A percentile compares a stretch with the other conserved stretches of the same genome.
Conservation (phyloP, 768 basidiomycete genomes). For the Collybia sp. region DNA sequence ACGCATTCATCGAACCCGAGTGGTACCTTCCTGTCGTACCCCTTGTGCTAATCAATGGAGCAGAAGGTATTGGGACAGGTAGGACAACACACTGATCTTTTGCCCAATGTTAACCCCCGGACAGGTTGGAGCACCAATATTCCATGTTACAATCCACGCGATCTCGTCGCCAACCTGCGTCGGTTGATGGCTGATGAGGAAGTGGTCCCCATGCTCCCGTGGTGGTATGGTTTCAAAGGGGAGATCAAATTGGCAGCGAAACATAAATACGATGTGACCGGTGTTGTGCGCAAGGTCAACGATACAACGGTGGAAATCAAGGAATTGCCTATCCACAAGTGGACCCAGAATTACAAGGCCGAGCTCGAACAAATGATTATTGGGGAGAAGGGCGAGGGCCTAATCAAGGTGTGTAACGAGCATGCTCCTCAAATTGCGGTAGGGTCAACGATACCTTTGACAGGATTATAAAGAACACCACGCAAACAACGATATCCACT, state of each 20-base stretch:
- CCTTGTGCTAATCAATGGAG: constrained; percentile 86
- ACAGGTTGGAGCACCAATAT: constrained; percentile 92
- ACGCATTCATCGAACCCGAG: constrained; percentile 83
- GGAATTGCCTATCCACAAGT: constrained; percentile 91
- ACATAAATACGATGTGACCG: constrained; percentile 82
- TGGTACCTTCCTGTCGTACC: constrained; percentile 92
- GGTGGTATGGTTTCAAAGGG: constrained; percentile 97
- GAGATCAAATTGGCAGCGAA: constrained; percentile 76
- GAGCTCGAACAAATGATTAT: constrained; percentile 82
- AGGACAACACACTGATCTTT: constrained; percentile 11
- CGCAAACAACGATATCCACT: constrained; percentile 88
- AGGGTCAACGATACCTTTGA: neutral
- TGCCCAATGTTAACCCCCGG: constrained; percentile 1
- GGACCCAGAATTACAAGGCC: constrained; percentile 93
- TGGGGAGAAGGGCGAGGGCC: constrained; percentile 70
- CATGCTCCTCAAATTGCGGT: neutral
- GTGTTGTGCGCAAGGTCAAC: constrained; percentile 69
- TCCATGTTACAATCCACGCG: constrained; percentile 88
- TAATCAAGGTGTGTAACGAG: constrained; percentile 60
- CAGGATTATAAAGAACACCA: constrained; percentile 98
- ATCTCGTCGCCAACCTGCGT: constrained; percentile 85
- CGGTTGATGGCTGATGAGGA: constrained; percentile 85
- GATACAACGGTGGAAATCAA: constrained; percentile 92
- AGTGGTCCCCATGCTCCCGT: constrained; percentile 82
- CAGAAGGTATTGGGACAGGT: constrained; percentile 98